Percentiles rank a stretch among this genome's conserved stretches.
Evolutionary conservation across 805 yeast species (phyloP).

Genomic region (Suhomyces prunicola): DNA sequence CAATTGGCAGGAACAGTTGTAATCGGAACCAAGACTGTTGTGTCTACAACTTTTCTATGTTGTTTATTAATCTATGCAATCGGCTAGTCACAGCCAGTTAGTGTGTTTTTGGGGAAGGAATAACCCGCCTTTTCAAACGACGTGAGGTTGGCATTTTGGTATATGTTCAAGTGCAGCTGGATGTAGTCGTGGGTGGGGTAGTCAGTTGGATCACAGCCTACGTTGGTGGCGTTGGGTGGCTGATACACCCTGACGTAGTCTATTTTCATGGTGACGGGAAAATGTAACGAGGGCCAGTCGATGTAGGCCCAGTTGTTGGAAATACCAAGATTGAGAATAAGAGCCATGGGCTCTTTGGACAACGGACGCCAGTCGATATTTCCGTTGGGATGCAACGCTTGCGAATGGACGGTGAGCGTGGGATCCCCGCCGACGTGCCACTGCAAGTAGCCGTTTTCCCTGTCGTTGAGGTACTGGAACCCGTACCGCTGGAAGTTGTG

Average conservation of each 20-base stretch:
- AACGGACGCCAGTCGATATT: slow-evolving; percentile 80
- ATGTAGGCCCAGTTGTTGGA: slow-evolving; percentile 93
- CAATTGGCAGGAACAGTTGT: too few relatives aligned
- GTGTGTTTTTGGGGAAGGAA: slow-evolving; percentile 36
- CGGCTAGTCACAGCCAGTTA: slow-evolving; percentile 13
- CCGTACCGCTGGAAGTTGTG: slow-evolving; percentile 69
- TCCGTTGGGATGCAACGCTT: slow-evolving; percentile 85
- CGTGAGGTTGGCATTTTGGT: slow-evolving; percentile 66
- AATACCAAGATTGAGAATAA: slow-evolving; percentile 82
- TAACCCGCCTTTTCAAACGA: slow-evolving; percentile 76
- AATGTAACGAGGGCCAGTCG: slow-evolving; percentile 76
- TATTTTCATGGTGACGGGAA: slow-evolving; percentile 74
- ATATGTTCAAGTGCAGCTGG: slow-evolving; percentile 63
- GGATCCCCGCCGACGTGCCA: slow-evolving; percentile 87
- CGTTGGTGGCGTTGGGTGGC: slow-evolving; percentile 55
- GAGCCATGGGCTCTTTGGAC: slow-evolving; percentile 90
- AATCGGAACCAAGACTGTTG: too few relatives aligned
- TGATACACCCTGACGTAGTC: slow-evolving; percentile 94
- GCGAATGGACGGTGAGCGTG: slow-evolving; percentile 68
- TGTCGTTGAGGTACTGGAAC: slow-evolving; percentile 71
- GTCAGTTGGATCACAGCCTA: slow-evolving; percentile 84
- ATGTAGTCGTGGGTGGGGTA: slow-evolving; percentile 88
- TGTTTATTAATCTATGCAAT: too few relatives aligned
- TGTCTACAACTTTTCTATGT: too few relatives aligned
- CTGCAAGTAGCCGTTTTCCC: slow-evolving; percentile 65